phyloP scores from a whole-genome alignment of 2,329 filamentous ascomycete genomes.

The Emmonsiellopsis sp. region DNA sequence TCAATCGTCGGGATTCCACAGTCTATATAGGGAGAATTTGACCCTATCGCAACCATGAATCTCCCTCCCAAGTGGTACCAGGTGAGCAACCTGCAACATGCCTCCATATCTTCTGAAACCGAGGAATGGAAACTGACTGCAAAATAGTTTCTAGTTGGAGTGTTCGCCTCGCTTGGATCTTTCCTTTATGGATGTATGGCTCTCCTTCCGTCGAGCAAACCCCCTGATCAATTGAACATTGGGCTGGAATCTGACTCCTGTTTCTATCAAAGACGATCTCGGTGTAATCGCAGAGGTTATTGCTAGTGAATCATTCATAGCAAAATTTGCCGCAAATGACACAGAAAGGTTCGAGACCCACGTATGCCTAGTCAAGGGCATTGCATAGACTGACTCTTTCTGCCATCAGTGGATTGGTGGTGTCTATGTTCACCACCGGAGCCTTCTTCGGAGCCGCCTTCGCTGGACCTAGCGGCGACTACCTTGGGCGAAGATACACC shows the following conservation, averaged over 20 bases:
- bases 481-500: constrained; percentile 58
- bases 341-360: constrained; percentile 21
- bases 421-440: constrained; percentile 67
- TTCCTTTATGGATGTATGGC: constrained; percentile 45
- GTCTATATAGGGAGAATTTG: not conserved
- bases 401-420: constrained; percentile 52
- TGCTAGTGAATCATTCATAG: constrained; percentile 26
- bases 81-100: constrained; percentile 22
- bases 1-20: not conserved
- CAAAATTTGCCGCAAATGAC: constrained; percentile 21
- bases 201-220: not conserved
- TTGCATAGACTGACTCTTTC: not conserved
- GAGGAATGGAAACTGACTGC: constrained; percentile 9
- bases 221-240: not conserved
- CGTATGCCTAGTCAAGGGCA: not conserved
- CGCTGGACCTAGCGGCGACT: constrained; percentile 55
- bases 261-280: constrained; percentile 36
- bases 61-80: constrained; percentile 50
- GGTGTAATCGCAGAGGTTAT: constrained; percentile 53
- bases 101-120: not conserved
- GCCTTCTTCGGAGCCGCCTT: constrained; percentile 61
- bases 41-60: constrained; percentile 33
- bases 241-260: not conserved
- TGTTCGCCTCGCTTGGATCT: constrained; percentile 51
- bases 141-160: constrained; percentile 45